These are phyloP conservation scores for Apiospora koreana DNA, from an alignment of 2,329 filamentous ascomycete species.

Conservation along the genomic window DNA sequence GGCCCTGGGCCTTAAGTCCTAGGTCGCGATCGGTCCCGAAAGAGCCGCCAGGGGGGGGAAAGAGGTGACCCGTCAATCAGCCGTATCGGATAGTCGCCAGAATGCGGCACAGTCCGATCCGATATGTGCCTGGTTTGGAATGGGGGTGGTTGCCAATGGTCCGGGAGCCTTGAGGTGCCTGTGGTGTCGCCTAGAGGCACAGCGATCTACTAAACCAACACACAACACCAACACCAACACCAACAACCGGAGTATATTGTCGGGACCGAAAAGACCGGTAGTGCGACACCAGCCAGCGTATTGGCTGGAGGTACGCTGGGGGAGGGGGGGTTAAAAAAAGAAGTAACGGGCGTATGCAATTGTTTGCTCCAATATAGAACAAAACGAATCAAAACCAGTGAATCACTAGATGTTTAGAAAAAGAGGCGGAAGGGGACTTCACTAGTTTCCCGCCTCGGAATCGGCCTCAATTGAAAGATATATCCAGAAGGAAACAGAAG, in stretches of 20 bases:
- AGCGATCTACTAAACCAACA: not conserved
- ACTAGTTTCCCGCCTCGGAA: not conserved
- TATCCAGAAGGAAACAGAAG: not conserved
- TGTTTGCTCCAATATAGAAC: not conserved
- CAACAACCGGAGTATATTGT: not conserved
- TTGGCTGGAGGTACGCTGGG: not conserved
- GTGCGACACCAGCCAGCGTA: conserved; percentile 4
- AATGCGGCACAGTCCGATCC: not conserved
- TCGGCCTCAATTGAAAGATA: not conserved
- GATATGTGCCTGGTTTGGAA: not conserved
- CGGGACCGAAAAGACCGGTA: conserved; percentile 5
- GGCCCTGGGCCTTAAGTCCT: not conserved
- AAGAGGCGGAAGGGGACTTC: not conserved
- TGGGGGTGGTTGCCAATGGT: not conserved
- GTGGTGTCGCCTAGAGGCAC: conserved; percentile 2
- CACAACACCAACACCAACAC: too few species aligned
- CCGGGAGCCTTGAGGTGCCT: not conserved
- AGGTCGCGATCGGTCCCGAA: conserved; percentile 1
- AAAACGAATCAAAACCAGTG: not conserved
- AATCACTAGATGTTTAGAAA: not conserved
- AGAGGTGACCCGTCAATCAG: not conserved
- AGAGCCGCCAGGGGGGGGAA: not conserved
- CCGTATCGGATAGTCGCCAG: conserved; percentile 6
- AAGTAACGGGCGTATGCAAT: not conserved
- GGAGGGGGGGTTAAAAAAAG: not conserved